Conservation (phyloP, 495 filamentous ascomycete genomes). For the Podospora bellae-mahoneyi region DNA sequence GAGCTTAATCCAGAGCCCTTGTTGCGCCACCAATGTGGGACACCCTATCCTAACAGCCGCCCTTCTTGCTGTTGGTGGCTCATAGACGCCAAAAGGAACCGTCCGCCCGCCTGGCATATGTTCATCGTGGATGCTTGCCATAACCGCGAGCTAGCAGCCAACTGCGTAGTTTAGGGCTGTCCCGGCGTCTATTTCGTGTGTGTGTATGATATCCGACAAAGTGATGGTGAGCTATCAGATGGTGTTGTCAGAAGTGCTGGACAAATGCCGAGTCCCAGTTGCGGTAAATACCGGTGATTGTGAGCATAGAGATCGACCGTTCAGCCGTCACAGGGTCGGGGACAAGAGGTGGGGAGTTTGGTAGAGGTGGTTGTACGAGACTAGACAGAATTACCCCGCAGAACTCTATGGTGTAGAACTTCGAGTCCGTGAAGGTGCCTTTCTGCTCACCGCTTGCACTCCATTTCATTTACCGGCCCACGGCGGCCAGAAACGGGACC, state of each 20-base stretch:
- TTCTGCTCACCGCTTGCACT: neutral
- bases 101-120: slow-evolving; percentile 15
- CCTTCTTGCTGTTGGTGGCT: slow-evolving; percentile 15
- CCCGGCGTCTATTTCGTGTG: neutral
- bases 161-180: neutral
- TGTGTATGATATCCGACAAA: neutral
- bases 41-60: slow-evolving; percentile 19
- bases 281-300: neutral
- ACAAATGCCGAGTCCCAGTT: neutral
- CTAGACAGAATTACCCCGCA: neutral
- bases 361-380: neutral
- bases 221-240: neutral
- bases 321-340: neutral
- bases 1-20: neutral
- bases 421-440: no score
- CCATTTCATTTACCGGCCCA: neutral
- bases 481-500: slow-evolving; percentile 18
- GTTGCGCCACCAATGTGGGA: slow-evolving; percentile 11
- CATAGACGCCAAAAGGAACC: slow-evolving; percentile 16
- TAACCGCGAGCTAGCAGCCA: slow-evolving; percentile 3
- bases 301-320: neutral
- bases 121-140: slow-evolving; percentile 10
- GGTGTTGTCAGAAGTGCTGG: neutral
- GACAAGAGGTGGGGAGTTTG: neutral
- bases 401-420: neutral